Evolutionary conservation across 352 stramenopile species (phyloP), one percentile per base, ranked within the genome.

Genomic region (Globisporangium echinulatum): DNA sequence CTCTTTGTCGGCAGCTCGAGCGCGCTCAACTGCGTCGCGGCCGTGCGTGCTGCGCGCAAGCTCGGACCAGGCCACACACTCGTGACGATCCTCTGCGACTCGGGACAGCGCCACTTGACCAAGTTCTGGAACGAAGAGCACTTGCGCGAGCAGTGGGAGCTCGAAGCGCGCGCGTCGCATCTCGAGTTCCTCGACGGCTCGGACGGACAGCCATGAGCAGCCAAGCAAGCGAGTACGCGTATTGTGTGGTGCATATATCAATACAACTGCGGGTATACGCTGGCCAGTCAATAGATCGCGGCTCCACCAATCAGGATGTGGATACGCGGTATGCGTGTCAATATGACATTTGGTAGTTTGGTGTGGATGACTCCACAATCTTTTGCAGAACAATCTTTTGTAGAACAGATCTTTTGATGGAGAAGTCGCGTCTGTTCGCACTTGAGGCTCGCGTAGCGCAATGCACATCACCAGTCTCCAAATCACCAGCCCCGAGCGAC

Each of bases 1-100:
- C 72, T 99, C 56, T 98, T 98, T 69, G 94, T 97, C 62, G 96
- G 96, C 56, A 92, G 85, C 63, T 96, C 87, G 2, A 90, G 84
- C 51, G 83, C 81, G 3, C 64, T 95, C 56, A 97, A 97, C 61
- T 92, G 84, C 54, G 88, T 94, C 5, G 88, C 79, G 1, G 89
- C 84, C 0, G 77, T 94, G 59, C 81, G 82, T 2, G 72, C 76
- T 3, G 86, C 86, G 9, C 74, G 79, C 38, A 81, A 87, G 66
- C 72, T 96, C 50, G 85, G 87, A 0, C 79, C 79, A 7, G 86
- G 86, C 56, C 85, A 92, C 71, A 90, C 74, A 9, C 70, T 97
- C 54, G 86, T 94, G 40, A 97, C 88, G 3, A 66, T 96, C 49
- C 66, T 97, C 44, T 96, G 88, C 62, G 88, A 97, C 71, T 90